These are phyloP conservation scores for Hericium erinaceus DNA, from an alignment of 768 basidiomycete species.

Conservation along the genomic window DNA sequence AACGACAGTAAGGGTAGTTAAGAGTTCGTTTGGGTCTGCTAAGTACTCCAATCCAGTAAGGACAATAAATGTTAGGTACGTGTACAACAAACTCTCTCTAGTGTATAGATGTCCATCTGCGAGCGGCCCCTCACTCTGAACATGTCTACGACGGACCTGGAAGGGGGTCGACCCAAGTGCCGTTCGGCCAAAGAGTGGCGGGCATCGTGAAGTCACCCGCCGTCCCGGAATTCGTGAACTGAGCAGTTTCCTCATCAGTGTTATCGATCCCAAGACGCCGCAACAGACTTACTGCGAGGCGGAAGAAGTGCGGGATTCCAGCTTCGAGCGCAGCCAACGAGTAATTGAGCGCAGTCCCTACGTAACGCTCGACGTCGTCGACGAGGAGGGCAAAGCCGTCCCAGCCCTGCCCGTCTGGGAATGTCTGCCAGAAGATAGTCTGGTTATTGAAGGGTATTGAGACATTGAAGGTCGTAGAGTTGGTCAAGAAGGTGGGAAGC, in stretches of 20 bases:
- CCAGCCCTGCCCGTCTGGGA: constrained; percentile 37
- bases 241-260: background rate
- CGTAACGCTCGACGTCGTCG: constrained; percentile 79
- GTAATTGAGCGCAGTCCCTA: constrained; percentile 62
- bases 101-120: too few species aligned
- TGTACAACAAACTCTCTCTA: too few species aligned
- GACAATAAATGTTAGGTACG: too few species aligned
- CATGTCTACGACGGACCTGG: constrained; percentile 45
- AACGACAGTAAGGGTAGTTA: too few species aligned
- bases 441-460: constrained; percentile 37
- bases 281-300: constrained; percentile 51
- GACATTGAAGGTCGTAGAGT: constrained; percentile 55
- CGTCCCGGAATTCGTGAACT: constrained; percentile 39
- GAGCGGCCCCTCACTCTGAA: too few species aligned
- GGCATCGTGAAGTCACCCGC: constrained; percentile 76
- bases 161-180: constrained; percentile 69
- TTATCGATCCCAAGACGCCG: background rate
- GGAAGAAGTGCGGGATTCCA: constrained; percentile 65
- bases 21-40: too few species aligned
- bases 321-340: constrained; percentile 54
- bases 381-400: constrained; percentile 71
- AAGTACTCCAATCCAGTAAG: too few species aligned
- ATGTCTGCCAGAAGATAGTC: constrained; percentile 26
- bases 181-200: constrained; percentile 68
- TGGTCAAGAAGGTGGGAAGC: constrained; percentile 66